Evolutionary conservation across 495 filamentous ascomycete genomes (phyloP), one percentile per base, ranked within the genome.

Genomic region (Neurospora intermedia): DNA sequence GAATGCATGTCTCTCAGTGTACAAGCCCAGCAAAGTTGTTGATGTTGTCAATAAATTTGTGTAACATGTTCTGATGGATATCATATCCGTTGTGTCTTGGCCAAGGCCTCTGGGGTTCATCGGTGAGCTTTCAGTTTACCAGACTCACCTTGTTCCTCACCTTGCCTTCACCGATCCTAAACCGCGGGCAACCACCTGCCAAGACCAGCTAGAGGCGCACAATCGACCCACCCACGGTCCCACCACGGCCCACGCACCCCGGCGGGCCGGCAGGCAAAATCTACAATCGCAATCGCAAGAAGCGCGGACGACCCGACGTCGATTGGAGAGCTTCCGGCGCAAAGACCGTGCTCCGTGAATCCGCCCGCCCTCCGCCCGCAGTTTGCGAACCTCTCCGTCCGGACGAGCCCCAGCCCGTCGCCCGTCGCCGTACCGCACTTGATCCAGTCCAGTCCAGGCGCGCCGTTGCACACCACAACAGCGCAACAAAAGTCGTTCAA

Each of bases 401-500:
- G 70, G 31, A 35, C 16, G 16, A 48, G 48, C 40, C 40, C 40
- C 40, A 11, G 39, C 40, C 31, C n/a, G n/a, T 38, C 27, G 41
- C 40, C 70, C 41, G 70, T 27, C 43, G 41, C 39, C 43, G n/a
- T 46, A 46, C 43, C 43, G n/a, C 43, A 46, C 43, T 46, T 46
- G 18, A 66, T 59, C 23, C 71, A 43, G 45, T 41, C 38, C 54
- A 72, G 43, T 46, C 38, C 39, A 39, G 41, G 43, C 35, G 71
- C 43, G 71, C 43, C 48, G 48, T 59, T 59, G 48, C 48, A 59
- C 70, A 45, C 69, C 20, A 48, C 40, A 40, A 42, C 45, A n/a
- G 48, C 43, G 42, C 45, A 35, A 42, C 39, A 48, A 74, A 66
- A 23, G 43, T 71, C n/a, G 66, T 70, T 69, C 78, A 82, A 78